Percentiles rank a stretch among this genome's conserved stretches.
Evolutionary conservation across 768 basidiomycete genomes (phyloP).

Genomic region (Lyophyllum decastes): DNA sequence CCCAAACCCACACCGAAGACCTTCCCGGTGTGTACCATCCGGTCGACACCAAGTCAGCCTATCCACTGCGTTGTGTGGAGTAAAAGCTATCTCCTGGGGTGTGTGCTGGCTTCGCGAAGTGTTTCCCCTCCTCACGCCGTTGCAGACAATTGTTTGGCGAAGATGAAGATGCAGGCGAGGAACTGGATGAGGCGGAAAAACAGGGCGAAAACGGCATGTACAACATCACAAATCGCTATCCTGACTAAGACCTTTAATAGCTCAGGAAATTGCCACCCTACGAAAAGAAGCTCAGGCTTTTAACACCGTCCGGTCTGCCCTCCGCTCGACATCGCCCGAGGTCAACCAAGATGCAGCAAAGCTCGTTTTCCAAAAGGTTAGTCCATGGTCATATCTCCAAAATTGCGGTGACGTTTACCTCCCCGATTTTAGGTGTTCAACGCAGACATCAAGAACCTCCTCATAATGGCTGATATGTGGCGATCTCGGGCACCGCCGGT

Average conservation of each 20-base stretch:
- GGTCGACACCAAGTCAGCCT: conserved; percentile 94
- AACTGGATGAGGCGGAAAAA: conserved; percentile 90
- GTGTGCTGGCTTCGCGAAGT: conserved; percentile 25
- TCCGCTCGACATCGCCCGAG: conserved; percentile 45
- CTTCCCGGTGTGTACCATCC: conserved; percentile 97
- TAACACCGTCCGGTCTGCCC: conserved; percentile 69
- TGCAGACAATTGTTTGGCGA: conserved; percentile 91
- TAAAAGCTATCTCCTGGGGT: conserved; percentile 95
- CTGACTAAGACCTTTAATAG: conserved; percentile 37
- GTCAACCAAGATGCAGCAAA: conserved; percentile 54
- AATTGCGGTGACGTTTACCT: neutral
- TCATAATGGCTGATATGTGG: conserved; percentile 99
- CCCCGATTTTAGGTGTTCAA: conserved; percentile 70
- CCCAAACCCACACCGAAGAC: conserved; percentile 91
- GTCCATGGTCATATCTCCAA: neutral
- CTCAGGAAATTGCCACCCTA: conserved; percentile 86
- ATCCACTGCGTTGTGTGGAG: conserved; percentile 99
- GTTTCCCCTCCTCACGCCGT: conserved; percentile 4
- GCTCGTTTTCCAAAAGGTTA: conserved; percentile 83
- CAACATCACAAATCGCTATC: neutral
- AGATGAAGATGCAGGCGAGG: conserved; percentile 78
- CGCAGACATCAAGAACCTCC: conserved; percentile 81
- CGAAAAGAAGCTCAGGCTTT: conserved; percentile 91
- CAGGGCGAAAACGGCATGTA: conserved; percentile 88
- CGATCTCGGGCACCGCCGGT: conserved; percentile 82